phyloP scores from a whole-genome alignment of 2,329 filamentous ascomycete genomes.

The Botrytis byssoidea region DNA sequence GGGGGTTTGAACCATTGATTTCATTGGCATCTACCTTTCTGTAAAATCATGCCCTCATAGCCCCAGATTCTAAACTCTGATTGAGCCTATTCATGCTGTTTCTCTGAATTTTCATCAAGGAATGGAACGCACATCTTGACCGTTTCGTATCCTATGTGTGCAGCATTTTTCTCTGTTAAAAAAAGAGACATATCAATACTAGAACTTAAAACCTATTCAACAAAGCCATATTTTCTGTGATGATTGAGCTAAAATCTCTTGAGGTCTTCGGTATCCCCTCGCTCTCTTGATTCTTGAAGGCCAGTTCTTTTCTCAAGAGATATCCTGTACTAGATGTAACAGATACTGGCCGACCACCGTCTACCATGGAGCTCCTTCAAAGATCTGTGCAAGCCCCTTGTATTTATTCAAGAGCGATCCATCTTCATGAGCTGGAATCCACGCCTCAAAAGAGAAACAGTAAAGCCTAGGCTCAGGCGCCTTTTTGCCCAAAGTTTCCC shows the following conservation, averaged over 20 bases:
- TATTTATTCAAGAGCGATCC: background rate
- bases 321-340: background rate
- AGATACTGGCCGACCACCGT: background rate
- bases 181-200: background rate
- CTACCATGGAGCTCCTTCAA: background rate
- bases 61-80: background rate
- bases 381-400: background rate
- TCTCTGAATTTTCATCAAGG: background rate
- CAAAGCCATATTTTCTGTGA: background rate
- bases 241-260: background rate
- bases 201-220: background rate
- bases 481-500: background rate
- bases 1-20: background rate
- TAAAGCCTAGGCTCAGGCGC: background rate
- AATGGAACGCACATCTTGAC: background rate
- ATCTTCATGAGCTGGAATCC: background rate
- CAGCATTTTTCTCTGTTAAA: background rate
- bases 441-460: background rate
- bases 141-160: background rate
- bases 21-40: background rate
- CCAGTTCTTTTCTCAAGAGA: background rate
- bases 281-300: background rate
- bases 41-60: background rate
- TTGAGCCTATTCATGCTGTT: background rate
- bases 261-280: fast-evolving